Percentiles rank a stretch among this genome's conserved stretches.
phyloP scores from a whole-genome alignment of 768 basidiomycete genomes.

The Termitomyces sp. region DNA sequence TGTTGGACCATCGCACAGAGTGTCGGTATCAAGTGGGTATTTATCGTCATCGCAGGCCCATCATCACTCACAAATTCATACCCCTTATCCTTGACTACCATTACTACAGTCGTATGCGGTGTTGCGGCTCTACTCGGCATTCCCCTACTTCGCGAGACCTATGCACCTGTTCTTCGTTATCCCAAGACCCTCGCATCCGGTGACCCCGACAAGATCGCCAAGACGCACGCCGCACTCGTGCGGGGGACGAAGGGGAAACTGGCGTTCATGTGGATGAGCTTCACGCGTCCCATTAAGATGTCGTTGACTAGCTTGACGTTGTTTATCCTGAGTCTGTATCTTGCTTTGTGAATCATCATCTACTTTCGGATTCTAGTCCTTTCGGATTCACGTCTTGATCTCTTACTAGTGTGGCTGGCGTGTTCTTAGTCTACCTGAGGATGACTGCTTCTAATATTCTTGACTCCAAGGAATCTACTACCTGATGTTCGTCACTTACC shows the following conservation, averaged over 20 bases:
- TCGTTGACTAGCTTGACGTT: constrained; percentile 63
- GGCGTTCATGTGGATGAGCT: constrained; percentile 53
- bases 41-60: constrained; percentile 41
- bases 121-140: constrained; percentile 47
- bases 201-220: neutral
- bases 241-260: neutral
- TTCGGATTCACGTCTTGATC: neutral
- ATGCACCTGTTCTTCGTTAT: constrained; percentile 62
- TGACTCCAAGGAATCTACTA: constrained; percentile 57
- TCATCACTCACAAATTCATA: neutral
- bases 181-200: constrained; percentile 8
- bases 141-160: constrained; percentile 68
- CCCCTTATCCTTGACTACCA: neutral
- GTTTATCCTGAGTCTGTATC: constrained; percentile 67
- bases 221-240: neutral
- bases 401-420: constrained; percentile 48
- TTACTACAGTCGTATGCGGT: constrained; percentile 37
- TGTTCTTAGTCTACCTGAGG: constrained; percentile 11
- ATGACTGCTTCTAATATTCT: neutral
- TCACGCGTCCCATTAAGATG: constrained; percentile 57
- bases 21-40: constrained; percentile 60
- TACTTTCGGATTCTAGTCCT: neutral
- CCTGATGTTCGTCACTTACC: constrained; percentile 70
- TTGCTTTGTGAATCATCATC: constrained; percentile 59
- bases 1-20: constrained; percentile 52